Percentiles rank a stretch among this genome's conserved stretches.
Evolutionary conservation across 2,329 filamentous ascomycete genomes (phyloP).

Genomic region (Epichloe festucae): DNA sequence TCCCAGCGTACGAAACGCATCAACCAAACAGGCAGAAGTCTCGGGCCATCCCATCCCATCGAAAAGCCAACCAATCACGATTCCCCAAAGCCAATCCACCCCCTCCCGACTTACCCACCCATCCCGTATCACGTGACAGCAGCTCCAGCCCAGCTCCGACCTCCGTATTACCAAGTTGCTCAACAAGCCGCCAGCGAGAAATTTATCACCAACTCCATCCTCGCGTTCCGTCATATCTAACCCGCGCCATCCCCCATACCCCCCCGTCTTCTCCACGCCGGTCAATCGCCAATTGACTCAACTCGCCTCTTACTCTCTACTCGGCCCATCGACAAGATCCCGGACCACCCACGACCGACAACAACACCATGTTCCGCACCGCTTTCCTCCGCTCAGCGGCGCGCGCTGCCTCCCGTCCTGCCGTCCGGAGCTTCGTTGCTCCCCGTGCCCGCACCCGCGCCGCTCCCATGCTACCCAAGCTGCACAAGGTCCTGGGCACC

Average conservation of each 20-base stretch:
- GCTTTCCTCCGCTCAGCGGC: conserved; percentile 69
- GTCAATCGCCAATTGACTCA: conserved; percentile 7
- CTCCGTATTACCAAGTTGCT: conserved; percentile 10
- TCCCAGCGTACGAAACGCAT: too few species aligned
- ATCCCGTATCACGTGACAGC: conserved; percentile 7
- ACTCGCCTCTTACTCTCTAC: neutral
- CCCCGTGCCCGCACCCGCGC: conserved; percentile 35
- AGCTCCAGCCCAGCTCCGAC: conserved; percentile 15
- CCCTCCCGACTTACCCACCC: neutral
- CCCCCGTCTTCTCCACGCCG: neutral
- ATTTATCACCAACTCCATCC: conserved; percentile 27
- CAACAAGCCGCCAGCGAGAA: conserved; percentile 24
- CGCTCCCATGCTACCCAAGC: conserved; percentile 27
- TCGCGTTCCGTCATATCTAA: neutral
- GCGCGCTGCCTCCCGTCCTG: conserved; percentile 37
- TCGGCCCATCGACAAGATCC: neutral
- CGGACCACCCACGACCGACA: neutral
- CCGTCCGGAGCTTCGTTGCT: conserved; percentile 44
- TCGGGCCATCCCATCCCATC: neutral
- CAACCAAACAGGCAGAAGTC: too few species aligned
- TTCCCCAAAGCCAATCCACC: neutral
- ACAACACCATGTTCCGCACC: conserved; percentile 67
- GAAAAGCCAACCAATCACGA: conserved; percentile 3
- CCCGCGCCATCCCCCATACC: neutral
- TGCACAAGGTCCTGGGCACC: conserved; percentile 48